Percentiles rank a stretch among this genome's conserved stretches.
Evolutionary conservation across 345 rosid genomes (phyloP).

Genomic region (Excoecaria cochinchinensis): DNA sequence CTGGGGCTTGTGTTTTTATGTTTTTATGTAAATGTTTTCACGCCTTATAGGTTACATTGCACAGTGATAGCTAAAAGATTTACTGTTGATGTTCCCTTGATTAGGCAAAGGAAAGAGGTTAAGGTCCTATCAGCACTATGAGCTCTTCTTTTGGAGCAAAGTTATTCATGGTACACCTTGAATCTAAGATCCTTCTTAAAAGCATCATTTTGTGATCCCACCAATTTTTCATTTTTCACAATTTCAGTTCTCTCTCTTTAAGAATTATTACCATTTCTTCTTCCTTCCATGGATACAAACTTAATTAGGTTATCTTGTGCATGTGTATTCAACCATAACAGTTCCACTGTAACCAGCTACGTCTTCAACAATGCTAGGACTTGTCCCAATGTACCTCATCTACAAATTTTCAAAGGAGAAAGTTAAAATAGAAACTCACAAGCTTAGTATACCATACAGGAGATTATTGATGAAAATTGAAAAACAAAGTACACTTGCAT

Average conservation of each 20-base stretch:
- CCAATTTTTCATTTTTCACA: background rate
- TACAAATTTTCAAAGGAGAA: too few species aligned
- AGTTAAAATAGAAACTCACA: too few species aligned
- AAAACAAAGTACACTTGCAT: too few species aligned
- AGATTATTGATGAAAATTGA: too few species aligned
- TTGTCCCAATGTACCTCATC: too few species aligned
- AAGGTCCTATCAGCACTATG: constrained; percentile 11
- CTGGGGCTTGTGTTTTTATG: background rate
- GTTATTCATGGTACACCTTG: constrained; percentile 16
- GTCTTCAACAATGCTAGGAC: too few species aligned
- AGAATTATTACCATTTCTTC: too few species aligned
- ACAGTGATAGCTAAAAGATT: constrained; percentile 29
- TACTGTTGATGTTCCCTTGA: constrained; percentile 26
- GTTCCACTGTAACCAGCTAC: too few species aligned
- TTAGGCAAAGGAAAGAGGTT: constrained; percentile 15
- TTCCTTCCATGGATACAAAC: too few species aligned
- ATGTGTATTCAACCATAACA: too few species aligned
- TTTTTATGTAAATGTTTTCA: constrained; percentile 23
- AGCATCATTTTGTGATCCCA: constrained; percentile 11
- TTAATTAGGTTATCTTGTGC: too few species aligned
- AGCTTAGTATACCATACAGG: too few species aligned
- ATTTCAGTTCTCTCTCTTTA: background rate
- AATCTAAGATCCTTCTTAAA: constrained; percentile 9
- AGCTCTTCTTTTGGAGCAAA: constrained; percentile 41
- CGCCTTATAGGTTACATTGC: constrained; percentile 19